Evolutionary conservation across 306 rosid genomes (phyloP).

Genomic region (Prunus fruticosa): DNA sequence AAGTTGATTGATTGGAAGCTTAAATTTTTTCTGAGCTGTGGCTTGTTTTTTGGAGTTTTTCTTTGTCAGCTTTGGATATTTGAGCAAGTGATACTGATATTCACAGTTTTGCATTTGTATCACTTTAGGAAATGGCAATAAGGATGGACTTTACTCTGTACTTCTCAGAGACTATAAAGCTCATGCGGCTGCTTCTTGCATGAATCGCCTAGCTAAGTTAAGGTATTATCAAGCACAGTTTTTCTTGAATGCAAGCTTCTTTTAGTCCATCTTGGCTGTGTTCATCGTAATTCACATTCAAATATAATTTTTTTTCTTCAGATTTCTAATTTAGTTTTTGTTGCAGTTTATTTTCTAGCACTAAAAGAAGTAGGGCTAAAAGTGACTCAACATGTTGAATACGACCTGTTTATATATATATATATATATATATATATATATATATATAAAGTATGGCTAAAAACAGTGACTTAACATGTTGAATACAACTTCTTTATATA

Average conservation of each 20-base stretch:
- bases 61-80: not conserved
- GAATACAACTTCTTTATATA: not conserved
- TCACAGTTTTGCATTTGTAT: not conserved
- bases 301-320: not conserved
- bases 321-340: not conserved
- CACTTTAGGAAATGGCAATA: constrained; percentile 82
- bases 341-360: not conserved
- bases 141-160: constrained; percentile 90
- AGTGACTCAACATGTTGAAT: not conserved
- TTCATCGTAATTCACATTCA: not conserved
- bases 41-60: not conserved
- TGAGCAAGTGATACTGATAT: not conserved
- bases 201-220: constrained; percentile 94
- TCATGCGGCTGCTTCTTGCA: constrained; percentile 91
- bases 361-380: not conserved
- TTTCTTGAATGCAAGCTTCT: not conserved
- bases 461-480: not conserved
- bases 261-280: constrained; percentile 24
- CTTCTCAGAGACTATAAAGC: constrained; percentile 89
- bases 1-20: not conserved
- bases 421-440: not conserved
- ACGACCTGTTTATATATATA: not conserved
- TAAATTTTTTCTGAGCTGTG: too few species aligned
- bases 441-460: not conserved
- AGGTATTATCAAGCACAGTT: constrained; percentile 46